These are phyloP conservation scores for Pseudogymnoascus sp. DNA, from an alignment of 2,329 filamentous ascomycete species.

Conservation along the genomic window DNA sequence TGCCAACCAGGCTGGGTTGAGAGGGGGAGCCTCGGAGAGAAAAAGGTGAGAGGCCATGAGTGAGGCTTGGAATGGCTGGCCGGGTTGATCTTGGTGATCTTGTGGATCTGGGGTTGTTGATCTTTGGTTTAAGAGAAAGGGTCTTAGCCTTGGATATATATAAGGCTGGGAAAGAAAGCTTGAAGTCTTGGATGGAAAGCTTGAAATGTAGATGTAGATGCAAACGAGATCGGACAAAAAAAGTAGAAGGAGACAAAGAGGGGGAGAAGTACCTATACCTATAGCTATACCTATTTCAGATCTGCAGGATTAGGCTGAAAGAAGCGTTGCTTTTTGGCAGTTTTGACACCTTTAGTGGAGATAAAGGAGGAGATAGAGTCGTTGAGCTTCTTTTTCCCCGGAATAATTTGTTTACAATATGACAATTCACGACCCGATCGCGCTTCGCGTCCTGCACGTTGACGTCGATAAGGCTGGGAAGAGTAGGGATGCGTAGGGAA, in stretches of 20 bases:
- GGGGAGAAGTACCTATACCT: background rate
- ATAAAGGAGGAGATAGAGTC: background rate
- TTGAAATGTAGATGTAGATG: background rate
- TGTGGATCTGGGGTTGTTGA: background rate
- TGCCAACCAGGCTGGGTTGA: constrained; percentile 35
- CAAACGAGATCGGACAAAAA: background rate
- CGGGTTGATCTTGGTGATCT: background rate
- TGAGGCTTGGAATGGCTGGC: background rate
- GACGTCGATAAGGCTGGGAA: background rate
- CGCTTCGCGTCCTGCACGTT: constrained; percentile 1
- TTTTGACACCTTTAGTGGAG: constrained; percentile 7
- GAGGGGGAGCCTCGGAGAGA: constrained; percentile 26
- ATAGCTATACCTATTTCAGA: background rate
- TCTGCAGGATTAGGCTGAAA: constrained; percentile 1
- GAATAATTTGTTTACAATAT: constrained; percentile 3
- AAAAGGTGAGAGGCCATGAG: background rate
- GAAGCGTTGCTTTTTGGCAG: constrained; percentile 2
- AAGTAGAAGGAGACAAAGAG: background rate
- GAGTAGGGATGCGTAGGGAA: too few relatives aligned
- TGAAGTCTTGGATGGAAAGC: background rate
- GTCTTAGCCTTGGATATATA: background rate
- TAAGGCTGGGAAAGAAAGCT: background rate
- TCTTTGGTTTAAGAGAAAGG: background rate
- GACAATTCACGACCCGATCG: constrained; percentile 4
- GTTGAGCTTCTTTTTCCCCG: background rate